Conservation (phyloP, 495 filamentous ascomycete species). For the Penicillium canariense region DNA sequence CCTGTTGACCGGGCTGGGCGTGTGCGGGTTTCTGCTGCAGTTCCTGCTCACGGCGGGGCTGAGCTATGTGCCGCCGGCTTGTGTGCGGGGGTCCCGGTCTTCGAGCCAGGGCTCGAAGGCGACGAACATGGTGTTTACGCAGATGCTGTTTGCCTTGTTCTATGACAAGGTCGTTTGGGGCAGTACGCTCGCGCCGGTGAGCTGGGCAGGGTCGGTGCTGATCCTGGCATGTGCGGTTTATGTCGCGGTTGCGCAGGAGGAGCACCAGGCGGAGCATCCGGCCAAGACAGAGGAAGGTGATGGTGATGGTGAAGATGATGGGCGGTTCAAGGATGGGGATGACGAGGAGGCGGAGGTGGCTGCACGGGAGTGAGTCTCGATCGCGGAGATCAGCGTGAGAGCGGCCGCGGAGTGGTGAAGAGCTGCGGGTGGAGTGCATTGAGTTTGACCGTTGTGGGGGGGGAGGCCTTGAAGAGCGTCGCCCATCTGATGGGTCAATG, state of each 20-base stretch:
- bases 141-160: slow-evolving; percentile 86
- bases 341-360: slow-evolving; percentile 10
- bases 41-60: slow-evolving; percentile 82
- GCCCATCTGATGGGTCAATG: too few species aligned
- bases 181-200: slow-evolving; percentile 60
- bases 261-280: slow-evolving; percentile 12
- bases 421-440: slow-evolving; percentile 4
- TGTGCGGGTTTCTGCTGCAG: slow-evolving; percentile 83
- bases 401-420: not conserved
- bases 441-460: slow-evolving; percentile 10
- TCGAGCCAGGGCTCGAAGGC: slow-evolving; percentile 57
- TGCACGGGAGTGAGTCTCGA: not conserved
- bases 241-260: slow-evolving; percentile 59
- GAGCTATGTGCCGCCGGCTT: slow-evolving; percentile 54
- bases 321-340: slow-evolving; percentile 11
- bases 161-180: slow-evolving; percentile 82
- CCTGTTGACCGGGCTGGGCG: slow-evolving; percentile 64
- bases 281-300: not conserved
- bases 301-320: slow-evolving; percentile 1
- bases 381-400: slow-evolving; percentile 4
- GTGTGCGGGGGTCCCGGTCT: slow-evolving; percentile 15
- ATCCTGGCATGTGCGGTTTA: slow-evolving; percentile 81
- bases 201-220: slow-evolving; percentile 69
- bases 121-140: slow-evolving; percentile 86
- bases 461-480: too few species aligned